Conservation (phyloP, 768 basidiomycete species). For the Melanogaster broomeanus region DNA sequence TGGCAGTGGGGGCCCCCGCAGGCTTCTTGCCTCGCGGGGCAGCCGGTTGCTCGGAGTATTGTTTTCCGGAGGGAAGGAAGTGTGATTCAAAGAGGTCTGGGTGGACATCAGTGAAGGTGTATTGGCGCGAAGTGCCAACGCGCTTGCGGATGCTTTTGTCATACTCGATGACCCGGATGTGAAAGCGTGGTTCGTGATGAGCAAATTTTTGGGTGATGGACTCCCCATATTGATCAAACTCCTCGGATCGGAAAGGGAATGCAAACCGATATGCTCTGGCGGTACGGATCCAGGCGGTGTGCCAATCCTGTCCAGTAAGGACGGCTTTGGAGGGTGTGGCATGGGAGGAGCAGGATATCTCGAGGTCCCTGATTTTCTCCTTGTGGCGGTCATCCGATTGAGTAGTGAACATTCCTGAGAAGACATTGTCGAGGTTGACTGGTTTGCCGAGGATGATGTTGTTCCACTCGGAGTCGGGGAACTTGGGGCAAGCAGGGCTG, state of each 20-base stretch:
- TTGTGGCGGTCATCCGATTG: constrained; percentile 9
- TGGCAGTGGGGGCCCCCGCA: background rate
- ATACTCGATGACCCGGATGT: constrained; percentile 26
- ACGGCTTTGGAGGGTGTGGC: no score
- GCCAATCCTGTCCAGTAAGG: no score
- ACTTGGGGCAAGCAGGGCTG: no score
- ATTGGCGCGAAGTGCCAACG: constrained; percentile 14
- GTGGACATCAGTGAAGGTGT: constrained; percentile 22
- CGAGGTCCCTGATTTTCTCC: constrained; percentile 16
- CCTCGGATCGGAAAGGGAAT: no score
- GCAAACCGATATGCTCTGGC: no score
- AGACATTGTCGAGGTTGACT: constrained; percentile 33
- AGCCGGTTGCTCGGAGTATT: background rate
- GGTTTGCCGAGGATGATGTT: constrained; percentile 17
- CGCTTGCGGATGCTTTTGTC: constrained; percentile 31
- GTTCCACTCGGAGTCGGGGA: no score
- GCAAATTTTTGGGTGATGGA: no score
- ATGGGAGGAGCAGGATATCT: constrained; percentile 15
- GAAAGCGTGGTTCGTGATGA: no score
- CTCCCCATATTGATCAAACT: no score
- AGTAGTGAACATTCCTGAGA: constrained; percentile 17
- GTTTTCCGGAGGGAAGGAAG: background rate
- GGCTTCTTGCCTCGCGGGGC: background rate
- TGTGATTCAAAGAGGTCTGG: constrained; percentile 1
- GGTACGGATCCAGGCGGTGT: no score